Conservation (phyloP, 2,329 filamentous ascomycete species). For the Neopestalotiopsis sp. region DNA sequence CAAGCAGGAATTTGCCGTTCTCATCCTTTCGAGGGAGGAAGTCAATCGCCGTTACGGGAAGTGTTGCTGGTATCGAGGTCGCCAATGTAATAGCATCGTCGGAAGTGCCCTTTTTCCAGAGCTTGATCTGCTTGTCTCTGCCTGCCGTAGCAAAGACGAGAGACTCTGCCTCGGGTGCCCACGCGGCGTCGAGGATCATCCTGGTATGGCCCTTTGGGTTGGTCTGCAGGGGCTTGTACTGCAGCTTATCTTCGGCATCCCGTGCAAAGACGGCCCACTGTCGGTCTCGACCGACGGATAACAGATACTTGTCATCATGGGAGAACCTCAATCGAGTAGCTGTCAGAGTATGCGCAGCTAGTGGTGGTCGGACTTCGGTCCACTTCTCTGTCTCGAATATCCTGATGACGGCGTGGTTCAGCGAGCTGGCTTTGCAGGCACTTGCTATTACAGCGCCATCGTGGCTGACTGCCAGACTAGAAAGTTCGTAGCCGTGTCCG, state of each 20-base stretch:
- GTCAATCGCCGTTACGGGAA: constrained; percentile 74
- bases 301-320: constrained; percentile 70
- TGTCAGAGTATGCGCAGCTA: constrained; percentile 86
- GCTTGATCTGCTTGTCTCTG: constrained; percentile 81
- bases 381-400: constrained; percentile 86
- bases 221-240: constrained; percentile 64
- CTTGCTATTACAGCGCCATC: constrained; percentile 82
- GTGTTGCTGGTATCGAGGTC: constrained; percentile 57
- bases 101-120: constrained; percentile 57
- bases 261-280: constrained; percentile 83
- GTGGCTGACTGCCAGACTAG: constrained; percentile 78
- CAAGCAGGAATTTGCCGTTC: constrained; percentile 47
- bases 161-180: constrained; percentile 64
- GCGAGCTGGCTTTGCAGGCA: constrained; percentile 88
- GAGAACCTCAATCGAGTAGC: constrained; percentile 85
- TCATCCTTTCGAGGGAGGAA: constrained; percentile 52
- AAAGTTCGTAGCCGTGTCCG: constrained; percentile 97
- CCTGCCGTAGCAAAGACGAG: constrained; percentile 83
- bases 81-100: constrained; percentile 54
- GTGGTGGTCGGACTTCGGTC: constrained; percentile 83
- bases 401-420: constrained; percentile 93
- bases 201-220: constrained; percentile 87
- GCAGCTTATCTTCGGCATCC: constrained; percentile 28
- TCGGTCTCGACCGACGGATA: constrained; percentile 90
- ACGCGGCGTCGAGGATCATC: constrained; percentile 90